Conservation (phyloP, 2,329 filamentous ascomycete genomes). For the Bipolaris oryzae region DNA sequence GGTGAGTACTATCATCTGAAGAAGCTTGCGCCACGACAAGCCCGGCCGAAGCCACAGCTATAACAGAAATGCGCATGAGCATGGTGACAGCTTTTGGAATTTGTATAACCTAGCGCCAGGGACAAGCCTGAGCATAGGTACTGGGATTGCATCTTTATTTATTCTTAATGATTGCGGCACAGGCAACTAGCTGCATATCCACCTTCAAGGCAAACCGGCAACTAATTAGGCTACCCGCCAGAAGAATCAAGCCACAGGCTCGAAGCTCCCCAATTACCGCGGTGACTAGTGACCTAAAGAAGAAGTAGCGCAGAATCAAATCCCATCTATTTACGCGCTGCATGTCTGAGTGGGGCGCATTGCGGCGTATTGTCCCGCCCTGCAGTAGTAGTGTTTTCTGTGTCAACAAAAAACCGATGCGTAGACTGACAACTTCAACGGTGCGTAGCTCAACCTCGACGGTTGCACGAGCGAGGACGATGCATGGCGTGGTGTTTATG, state of each 20-base stretch:
- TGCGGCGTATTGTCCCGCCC: not conserved
- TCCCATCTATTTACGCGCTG: slow-evolving; percentile 6
- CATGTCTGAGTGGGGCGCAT: slow-evolving; percentile 5
- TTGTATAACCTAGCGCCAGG: slow-evolving; percentile 13
- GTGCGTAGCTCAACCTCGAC: not conserved
- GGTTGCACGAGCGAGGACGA: not conserved
- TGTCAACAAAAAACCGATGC: not conserved
- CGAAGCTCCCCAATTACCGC: slow-evolving; percentile 12
- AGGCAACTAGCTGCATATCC: slow-evolving; percentile 9
- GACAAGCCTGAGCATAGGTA: slow-evolving; percentile 14
- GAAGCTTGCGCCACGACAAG: slow-evolving; percentile 25
- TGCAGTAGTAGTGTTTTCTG: not conserved
- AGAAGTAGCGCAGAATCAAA: slow-evolving; percentile 6
- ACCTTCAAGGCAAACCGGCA: slow-evolving; percentile 3
- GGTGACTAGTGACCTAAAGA: slow-evolving; percentile 2
- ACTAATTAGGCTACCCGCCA: slow-evolving; percentile 3
- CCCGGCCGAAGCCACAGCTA: slow-evolving; percentile 34
- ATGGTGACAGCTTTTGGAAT: slow-evolving; percentile 26
- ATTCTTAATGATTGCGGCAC: slow-evolving; percentile 3
- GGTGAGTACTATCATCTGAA: slow-evolving; percentile 27
- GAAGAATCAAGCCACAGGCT: slow-evolving; percentile 2
- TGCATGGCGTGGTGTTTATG: not conserved
- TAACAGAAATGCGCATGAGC: slow-evolving; percentile 31
- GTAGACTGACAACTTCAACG: not conserved
- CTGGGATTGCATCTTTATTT: slow-evolving; percentile 14